Evolutionary conservation across 2,329 filamentous ascomycete species (phyloP), one percentile per base, ranked within the genome.

Genomic region (Thermomyces lanuginosus): DNA sequence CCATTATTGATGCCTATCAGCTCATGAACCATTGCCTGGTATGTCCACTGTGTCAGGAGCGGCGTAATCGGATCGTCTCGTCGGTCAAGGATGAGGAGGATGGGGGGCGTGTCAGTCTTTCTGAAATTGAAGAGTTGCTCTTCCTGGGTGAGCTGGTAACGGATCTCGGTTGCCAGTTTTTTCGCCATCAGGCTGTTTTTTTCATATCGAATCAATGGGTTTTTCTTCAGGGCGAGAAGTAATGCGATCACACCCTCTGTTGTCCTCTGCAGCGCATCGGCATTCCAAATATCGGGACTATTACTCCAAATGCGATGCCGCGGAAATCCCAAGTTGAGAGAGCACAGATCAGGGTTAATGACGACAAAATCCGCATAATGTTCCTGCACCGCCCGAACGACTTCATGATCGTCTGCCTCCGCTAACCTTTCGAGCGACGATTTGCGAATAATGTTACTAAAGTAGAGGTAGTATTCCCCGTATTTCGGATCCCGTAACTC

Each of bases 1-100:
- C 89, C 89, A 48, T 95, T 95, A 32, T 79, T 71, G 38, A 98
- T 92, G 4, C 89, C 89, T 8, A 98, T 63, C 2, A 95, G 60
- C 45, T 98, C 89, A 48, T 98, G 89, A 1, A 98, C 89, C 84
- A 98, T 98, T n/a, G 89, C 89, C 55, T 98, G 89, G 46, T 98
- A 98, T 14, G 89, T 98, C 89, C 89, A 98, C 49, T 98, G 89
- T 2, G 83, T 92, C 25, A 98, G 65, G 7, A 98, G 60, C 0
- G 89, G 89, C 3, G 89, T 98, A 26, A 95, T 78, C 0, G 89
- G 86, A 44, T 98, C 89, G 46, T 93, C 84, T 49, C 89, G 71
- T 21, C 89, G 72, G 53, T 98, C 89, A 16, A 98, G 58, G 28
- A 98, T 71, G 17, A 98, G 64, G 8, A 98, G 63, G 40, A 98